phyloP scores from a whole-genome alignment of 495 filamentous ascomycete genomes.

The Annulohypoxylon maeteangense region DNA sequence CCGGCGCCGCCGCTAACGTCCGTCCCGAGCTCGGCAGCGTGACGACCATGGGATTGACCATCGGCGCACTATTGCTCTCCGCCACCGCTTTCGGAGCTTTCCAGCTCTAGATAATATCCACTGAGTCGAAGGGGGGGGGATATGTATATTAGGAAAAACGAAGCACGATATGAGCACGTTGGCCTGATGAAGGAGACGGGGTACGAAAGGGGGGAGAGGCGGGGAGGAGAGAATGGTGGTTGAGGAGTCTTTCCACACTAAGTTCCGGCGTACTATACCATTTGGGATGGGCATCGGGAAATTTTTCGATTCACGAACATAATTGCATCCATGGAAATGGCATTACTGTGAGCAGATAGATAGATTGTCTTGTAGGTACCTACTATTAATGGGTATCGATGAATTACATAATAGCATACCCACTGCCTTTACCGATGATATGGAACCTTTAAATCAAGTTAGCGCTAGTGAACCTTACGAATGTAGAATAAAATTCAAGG shows the following conservation, averaged over 20 bases:
- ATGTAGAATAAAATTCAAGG: too few species aligned
- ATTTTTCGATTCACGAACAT: neutral
- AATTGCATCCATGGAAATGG: neutral
- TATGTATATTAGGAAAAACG: neutral
- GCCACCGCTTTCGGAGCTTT: constrained; percentile 44
- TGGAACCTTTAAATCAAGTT: neutral
- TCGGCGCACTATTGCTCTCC: constrained; percentile 42
- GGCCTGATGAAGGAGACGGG: neutral
- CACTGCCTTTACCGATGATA: neutral
- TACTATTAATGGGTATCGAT: constrained; percentile 1
- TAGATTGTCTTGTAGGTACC: too few species aligned
- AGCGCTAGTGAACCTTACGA: neutral
- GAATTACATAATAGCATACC: constrained; percentile 16
- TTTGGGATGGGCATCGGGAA: constrained; percentile 13
- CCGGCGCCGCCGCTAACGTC: constrained; percentile 30
- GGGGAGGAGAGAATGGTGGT: neutral
- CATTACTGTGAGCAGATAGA: neutral
- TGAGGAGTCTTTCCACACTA: neutral
- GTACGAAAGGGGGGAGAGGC: neutral
- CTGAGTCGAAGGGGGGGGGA: neutral
- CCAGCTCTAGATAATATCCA: constrained; percentile 27
- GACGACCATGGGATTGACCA: constrained; percentile 33
- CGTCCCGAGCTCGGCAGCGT: constrained; percentile 31
- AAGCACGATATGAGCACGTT: neutral
- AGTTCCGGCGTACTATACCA: constrained; percentile 32